Conservation (phyloP, 352 stramenopile species). For the Phytophthora sojae region DNA sequence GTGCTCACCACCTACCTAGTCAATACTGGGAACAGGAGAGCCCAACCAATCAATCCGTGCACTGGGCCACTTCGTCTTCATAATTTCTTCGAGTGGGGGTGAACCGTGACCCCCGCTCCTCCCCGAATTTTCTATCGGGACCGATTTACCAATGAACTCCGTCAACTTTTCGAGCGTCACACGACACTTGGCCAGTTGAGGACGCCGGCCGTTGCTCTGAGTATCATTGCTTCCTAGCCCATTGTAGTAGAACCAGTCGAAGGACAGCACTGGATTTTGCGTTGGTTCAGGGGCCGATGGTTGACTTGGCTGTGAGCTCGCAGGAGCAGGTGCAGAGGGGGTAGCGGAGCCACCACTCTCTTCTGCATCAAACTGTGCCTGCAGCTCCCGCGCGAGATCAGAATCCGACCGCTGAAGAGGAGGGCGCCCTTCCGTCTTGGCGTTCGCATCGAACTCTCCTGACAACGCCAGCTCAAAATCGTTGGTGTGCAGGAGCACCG, state of each 20-base stretch:
- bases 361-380: slow-evolving; percentile 81
- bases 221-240: slow-evolving; percentile 22
- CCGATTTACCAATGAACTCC: slow-evolving; percentile 75
- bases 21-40: slow-evolving; percentile 49
- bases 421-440: not conserved
- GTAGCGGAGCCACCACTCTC: slow-evolving; percentile 14
- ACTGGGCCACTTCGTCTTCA: slow-evolving; percentile 78
- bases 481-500: slow-evolving; percentile 74
- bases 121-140: slow-evolving; percentile 58
- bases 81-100: slow-evolving; percentile 74
- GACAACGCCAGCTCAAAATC: slow-evolving; percentile 74
- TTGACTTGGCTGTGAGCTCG: slow-evolving; percentile 2
- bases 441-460: slow-evolving; percentile 44
- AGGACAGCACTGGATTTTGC: slow-evolving; percentile 16
- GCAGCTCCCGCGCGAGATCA: slow-evolving; percentile 72
- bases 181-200: slow-evolving; percentile 52
- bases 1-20: slow-evolving; percentile 33
- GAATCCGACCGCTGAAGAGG: slow-evolving; percentile 67
- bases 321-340: not conserved
- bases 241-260: slow-evolving; percentile 54
- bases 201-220: slow-evolving; percentile 19
- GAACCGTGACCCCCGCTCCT: slow-evolving; percentile 54
- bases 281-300: not conserved
- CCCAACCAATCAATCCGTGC: slow-evolving; percentile 63
- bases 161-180: slow-evolving; percentile 42